Evolutionary conservation across 2,329 filamentous ascomycete species (phyloP).

Genomic region (Pestalotiopsis sp.): DNA sequence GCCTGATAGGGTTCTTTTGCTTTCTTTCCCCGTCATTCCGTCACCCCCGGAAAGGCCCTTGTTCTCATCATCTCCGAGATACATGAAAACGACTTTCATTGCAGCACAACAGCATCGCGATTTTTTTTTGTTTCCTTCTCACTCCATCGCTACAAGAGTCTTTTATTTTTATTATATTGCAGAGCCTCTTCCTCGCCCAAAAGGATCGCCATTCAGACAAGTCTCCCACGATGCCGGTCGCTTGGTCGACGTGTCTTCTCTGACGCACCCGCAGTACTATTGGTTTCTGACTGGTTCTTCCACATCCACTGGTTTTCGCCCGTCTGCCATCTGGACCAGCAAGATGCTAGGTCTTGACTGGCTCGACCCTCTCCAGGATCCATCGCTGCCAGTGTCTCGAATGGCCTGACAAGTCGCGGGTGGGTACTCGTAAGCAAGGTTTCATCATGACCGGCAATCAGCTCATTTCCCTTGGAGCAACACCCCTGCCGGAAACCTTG

Average conservation of each 20-base stretch:
- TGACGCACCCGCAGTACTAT: background rate
- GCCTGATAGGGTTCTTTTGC: slow-evolving; percentile 2
- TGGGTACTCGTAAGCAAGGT: slow-evolving; percentile 14
- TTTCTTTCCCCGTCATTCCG: background rate
- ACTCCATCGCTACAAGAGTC: background rate
- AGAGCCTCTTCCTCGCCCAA: background rate
- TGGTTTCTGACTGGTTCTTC: background rate
- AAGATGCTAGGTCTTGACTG: background rate
- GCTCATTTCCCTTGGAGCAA: slow-evolving; percentile 15
- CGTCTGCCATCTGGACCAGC: background rate
- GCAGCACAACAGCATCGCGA: background rate
- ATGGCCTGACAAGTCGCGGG: slow-evolving; percentile 11
- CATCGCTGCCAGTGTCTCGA: slow-evolving; percentile 10
- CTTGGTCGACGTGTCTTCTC: background rate
- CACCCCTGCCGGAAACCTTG: slow-evolving; percentile 12
- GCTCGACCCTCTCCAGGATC: background rate
- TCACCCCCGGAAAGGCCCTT: background rate
- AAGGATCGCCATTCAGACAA: background rate
- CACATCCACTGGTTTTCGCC: background rate
- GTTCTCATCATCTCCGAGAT: slow-evolving; percentile 5
- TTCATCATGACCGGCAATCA: slow-evolving; percentile 17
- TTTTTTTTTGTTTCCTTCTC: background rate
- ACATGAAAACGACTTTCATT: slow-evolving; percentile 6
- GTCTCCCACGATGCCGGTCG: background rate
- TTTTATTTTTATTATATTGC: background rate